These are phyloP conservation scores for Colletotrichum spinosum DNA, from an alignment of 2,329 filamentous ascomycete genomes.

Conservation along the genomic window DNA sequence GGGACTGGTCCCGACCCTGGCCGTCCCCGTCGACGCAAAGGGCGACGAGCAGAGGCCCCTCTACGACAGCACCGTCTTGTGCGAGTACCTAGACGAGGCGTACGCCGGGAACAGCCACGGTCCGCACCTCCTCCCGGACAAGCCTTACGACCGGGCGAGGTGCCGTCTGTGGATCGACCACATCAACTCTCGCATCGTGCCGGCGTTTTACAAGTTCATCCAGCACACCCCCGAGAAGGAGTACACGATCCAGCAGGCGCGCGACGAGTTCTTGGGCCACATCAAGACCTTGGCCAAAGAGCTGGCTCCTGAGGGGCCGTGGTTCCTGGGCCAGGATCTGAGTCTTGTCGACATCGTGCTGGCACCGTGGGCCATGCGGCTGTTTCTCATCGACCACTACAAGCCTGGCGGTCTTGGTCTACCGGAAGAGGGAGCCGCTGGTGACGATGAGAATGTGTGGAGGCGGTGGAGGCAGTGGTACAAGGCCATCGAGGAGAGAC, in stretches of 20 bases:
- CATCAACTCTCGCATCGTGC: conserved; percentile 73
- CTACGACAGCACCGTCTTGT: conserved; percentile 79
- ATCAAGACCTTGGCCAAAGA: conserved; percentile 71
- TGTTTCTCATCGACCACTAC: conserved; percentile 82
- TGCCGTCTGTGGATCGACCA: conserved; percentile 82
- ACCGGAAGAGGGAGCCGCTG: conserved; percentile 44
- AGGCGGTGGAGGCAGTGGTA: conserved; percentile 74
- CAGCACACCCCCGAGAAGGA: conserved; percentile 65
- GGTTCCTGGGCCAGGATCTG: conserved; percentile 74
- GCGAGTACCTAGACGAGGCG: conserved; percentile 81
- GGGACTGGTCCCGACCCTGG: conserved; percentile 79
- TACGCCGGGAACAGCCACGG: conserved; percentile 63
- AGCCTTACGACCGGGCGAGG: conserved; percentile 73
- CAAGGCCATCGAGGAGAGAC: conserved; percentile 66
- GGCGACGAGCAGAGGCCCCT: conserved; percentile 64
- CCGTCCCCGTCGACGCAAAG: conserved; percentile 51
- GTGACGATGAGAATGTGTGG: conserved; percentile 69
- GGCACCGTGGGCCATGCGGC: conserved; percentile 77
- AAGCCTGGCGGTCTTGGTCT: conserved; percentile 68
- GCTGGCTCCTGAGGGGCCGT: conserved; percentile 70
- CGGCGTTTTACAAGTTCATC: conserved; percentile 73
- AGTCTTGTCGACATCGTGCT: conserved; percentile 77
- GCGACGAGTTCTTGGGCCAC: conserved; percentile 67
- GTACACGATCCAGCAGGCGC: conserved; percentile 63
- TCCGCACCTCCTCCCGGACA: conserved; percentile 66